Base-by-base conservation (phyloP, 805 yeast species). In the Deakozyma indianensis region DNA sequence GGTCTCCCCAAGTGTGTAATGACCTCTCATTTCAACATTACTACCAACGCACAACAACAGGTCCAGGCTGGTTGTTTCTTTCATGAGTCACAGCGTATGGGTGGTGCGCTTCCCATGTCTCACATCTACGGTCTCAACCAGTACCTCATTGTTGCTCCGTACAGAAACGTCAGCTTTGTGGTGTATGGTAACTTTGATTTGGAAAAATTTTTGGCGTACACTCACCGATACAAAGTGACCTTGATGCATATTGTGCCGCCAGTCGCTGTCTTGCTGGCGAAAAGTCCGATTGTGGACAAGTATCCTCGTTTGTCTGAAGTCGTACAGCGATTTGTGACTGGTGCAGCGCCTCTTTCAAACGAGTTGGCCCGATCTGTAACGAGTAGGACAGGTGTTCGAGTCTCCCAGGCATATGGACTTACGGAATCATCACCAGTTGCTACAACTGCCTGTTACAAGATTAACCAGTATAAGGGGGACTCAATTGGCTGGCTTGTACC, bases 1-100 rank as follows among this genome's bases (percentile, higher is more conserved):
- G 88, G 92, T 46, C 73, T 78, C 40, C 85, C 90, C 50, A 83
- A 83, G 65, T 90, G 90, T 54, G 90, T 80, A 22, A 75, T 77
- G 24, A 64, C 80, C 50, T 69, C 74, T 24, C 87, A 82, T 51
- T 60, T 58, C 42, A 78, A 77, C 51, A 68, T 75, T 16, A 64
- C 64, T 11, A 57, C 70, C 23, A 67, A 67, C 45, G 53, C 60
- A 2, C 41, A 51, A 22, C 56, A 53, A 46, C 61, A 56, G 43
- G 27, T 28, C 14, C 32, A 24, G 3, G 14, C 43, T 2, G 3
- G 41, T 22, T 23, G 41, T 2, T 23, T 4, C 53, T 58, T 42
- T 47, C 59, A 22, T 56, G 59, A 11, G 45, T 47, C 44, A 45
- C 67, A 47, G 47, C 57, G 45, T 47, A 55, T 50, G 54, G 67